Conservation (phyloP, 805 yeast species). For the Yamadazyma nakazawae region DNA sequence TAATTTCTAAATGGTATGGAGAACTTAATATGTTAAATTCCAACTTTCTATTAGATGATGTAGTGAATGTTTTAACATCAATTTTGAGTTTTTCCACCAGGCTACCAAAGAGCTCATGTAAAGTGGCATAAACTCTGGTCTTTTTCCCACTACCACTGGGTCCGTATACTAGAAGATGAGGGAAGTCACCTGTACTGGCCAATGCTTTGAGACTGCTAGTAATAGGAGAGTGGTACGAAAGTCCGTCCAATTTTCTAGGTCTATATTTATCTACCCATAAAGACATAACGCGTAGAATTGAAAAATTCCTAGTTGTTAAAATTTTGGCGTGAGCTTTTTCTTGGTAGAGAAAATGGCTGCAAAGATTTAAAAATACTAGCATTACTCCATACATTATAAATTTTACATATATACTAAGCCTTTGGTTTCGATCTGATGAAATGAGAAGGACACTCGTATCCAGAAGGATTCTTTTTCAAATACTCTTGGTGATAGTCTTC, state of each 20-base stretch:
- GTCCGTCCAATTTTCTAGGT: slow-evolving; percentile 61
- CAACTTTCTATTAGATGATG: slow-evolving; percentile 69
- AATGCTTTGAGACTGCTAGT: slow-evolving; percentile 62
- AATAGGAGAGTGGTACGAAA: slow-evolving; percentile 66
- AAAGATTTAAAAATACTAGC: not conserved
- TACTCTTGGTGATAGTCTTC: slow-evolving; percentile 91
- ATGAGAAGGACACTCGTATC: slow-evolving; percentile 91
- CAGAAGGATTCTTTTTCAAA: slow-evolving; percentile 73
- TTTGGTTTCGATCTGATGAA: slow-evolving; percentile 65
- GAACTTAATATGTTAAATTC: slow-evolving; percentile 94
- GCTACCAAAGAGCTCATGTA: slow-evolving; percentile 77
- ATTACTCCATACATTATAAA: not conserved
- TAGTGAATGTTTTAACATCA: slow-evolving; percentile 80
- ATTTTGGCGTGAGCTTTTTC: not conserved
- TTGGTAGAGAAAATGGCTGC: not conserved
- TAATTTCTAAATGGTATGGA: slow-evolving; percentile 86
- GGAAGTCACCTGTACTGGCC: slow-evolving; percentile 75
- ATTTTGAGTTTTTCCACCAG: slow-evolving; percentile 78
- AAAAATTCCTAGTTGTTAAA: not conserved
- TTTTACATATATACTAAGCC: slow-evolving; percentile 9
- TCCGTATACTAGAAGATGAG: slow-evolving; percentile 89
- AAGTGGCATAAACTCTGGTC: slow-evolving; percentile 80
- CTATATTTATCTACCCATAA: slow-evolving; percentile 96
- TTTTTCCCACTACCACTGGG: slow-evolving; percentile 98
- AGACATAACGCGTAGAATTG: slow-evolving; percentile 51